These are phyloP conservation scores for Cutaneotrichosporon cyanovorans DNA, from an alignment of 1,284 basidiomycete species.

Conservation along the genomic window DNA sequence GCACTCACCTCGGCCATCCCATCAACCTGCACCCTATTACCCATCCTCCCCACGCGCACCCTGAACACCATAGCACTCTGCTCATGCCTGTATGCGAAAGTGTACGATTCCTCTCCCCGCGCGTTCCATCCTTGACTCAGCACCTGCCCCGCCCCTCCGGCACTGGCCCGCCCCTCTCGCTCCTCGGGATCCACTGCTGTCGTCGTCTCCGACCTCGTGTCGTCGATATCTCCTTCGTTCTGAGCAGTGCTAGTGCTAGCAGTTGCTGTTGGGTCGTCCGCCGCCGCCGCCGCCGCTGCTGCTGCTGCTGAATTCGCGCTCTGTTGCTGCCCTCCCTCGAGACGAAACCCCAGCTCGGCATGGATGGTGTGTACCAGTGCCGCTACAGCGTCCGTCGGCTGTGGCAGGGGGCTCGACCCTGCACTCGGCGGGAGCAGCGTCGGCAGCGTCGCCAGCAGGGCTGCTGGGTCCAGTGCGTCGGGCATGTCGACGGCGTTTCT, in stretches of 20 bases:
- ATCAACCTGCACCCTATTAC: conserved; percentile 44
- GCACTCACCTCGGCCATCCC: conserved; percentile 47
- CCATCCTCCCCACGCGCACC: conserved; percentile 45
- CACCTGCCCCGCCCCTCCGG: neutral
- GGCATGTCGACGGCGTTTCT: conserved; percentile 17
- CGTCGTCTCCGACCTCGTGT: conserved; percentile 33
- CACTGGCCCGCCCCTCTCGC: conserved; percentile 3
- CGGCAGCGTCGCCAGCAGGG: conserved; percentile 22
- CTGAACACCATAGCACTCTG: conserved; percentile 46
- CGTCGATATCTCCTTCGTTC: conserved; percentile 16
- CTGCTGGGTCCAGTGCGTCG: conserved; percentile 23
- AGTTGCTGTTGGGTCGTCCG: no score
- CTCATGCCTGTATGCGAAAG: conserved; percentile 45
- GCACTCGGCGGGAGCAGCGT: conserved; percentile 26
- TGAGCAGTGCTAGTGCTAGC: no score
- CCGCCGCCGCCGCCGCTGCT: no score
- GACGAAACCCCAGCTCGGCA: conserved; percentile 43
- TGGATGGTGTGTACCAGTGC: conserved; percentile 47
- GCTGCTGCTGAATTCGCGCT: no score
- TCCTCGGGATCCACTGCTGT: conserved; percentile 38
- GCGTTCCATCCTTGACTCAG: conserved; percentile 27
- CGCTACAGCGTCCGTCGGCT: conserved; percentile 42
- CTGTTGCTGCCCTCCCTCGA: conserved; percentile 14
- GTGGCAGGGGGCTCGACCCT: conserved; percentile 25
- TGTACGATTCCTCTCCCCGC: conserved; percentile 39